Conservation (phyloP, 176 grass and related monocot genomes). For the Coix lacrymajobi region DNA sequence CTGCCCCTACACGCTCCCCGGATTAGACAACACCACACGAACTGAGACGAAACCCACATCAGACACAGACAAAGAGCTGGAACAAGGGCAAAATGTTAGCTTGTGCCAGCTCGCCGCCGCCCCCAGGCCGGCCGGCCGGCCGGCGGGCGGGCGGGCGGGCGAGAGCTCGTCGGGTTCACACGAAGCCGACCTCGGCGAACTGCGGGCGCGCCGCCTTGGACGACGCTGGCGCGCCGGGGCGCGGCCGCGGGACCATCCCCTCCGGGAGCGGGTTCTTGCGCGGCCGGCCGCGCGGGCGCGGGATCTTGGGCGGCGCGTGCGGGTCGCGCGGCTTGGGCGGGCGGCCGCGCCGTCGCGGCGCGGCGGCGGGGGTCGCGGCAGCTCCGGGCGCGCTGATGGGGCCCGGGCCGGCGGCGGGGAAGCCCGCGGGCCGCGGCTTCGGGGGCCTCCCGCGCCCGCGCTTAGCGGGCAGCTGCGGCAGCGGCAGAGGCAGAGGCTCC, state of each 20-base stretch:
- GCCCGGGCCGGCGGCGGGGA: background rate
- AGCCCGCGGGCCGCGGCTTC: constrained; percentile 36
- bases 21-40: constrained; percentile 40
- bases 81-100: constrained; percentile 37
- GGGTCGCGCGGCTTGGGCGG: constrained; percentile 73
- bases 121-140: background rate
- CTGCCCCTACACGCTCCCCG: constrained; percentile 24
- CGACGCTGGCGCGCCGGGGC: constrained; percentile 20
- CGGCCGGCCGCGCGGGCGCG: constrained; percentile 68
- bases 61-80: constrained; percentile 12
- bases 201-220: constrained; percentile 54
- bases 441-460: constrained; percentile 67
- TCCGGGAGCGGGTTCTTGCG: constrained; percentile 60
- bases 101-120: background rate
- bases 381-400: background rate
- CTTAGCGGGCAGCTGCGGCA: constrained; percentile 25
- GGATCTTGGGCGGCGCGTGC: constrained; percentile 51
- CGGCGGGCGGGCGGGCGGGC: background rate
- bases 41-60: constrained; percentile 33
- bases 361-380: background rate
- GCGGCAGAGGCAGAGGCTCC: background rate
- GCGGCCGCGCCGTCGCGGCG: constrained; percentile 47
- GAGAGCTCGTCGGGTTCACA: constrained; percentile 31
- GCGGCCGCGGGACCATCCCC: constrained; percentile 37
- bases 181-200: constrained; percentile 90